Conservation (phyloP, 768 basidiomycete species). For the Rhodotorula graminis region DNA sequence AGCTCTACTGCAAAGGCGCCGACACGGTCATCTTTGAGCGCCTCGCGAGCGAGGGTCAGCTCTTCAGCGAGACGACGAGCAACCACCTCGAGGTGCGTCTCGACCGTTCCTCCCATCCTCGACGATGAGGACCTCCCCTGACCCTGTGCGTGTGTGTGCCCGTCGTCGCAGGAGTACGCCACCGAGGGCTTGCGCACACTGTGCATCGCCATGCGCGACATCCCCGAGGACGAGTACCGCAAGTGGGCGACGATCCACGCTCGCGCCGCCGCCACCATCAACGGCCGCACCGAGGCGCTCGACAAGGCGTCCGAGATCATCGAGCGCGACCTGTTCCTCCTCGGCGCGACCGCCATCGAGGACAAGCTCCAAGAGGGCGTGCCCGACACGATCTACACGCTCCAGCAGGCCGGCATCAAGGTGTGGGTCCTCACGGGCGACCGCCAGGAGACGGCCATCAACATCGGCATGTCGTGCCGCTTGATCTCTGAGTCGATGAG, state of each 20-base stretch:
- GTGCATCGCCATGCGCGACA: conserved; percentile 91
- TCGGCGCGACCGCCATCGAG: conserved; percentile 97
- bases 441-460: conserved; percentile 97
- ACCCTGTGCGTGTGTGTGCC: neutral
- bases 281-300: conserved; percentile 87
- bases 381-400: conserved; percentile 92
- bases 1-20: conserved; percentile 92
- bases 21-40: conserved; percentile 96
- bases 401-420: conserved; percentile 98
- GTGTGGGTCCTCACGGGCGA: conserved; percentile 99
- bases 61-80: conserved; percentile 77
- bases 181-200: conserved; percentile 94
- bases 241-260: conserved; percentile 85
- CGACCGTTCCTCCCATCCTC: neutral
- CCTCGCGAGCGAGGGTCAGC: conserved; percentile 64
- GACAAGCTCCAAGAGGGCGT: conserved; percentile 98
- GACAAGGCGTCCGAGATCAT: conserved; percentile 93
- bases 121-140: neutral
- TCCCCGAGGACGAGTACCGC: conserved; percentile 80
- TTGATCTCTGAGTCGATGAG: conserved; percentile 99
- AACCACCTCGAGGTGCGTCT: conserved; percentile 74
- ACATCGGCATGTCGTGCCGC: conserved; percentile 95
- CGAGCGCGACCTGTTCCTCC: conserved; percentile 83
- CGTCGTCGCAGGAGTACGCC: conserved; percentile 67
- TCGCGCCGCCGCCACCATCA: conserved; percentile 89